Base-by-base conservation (phyloP, 352 stramenopile species). In the Phytophthora melonis region DNA sequence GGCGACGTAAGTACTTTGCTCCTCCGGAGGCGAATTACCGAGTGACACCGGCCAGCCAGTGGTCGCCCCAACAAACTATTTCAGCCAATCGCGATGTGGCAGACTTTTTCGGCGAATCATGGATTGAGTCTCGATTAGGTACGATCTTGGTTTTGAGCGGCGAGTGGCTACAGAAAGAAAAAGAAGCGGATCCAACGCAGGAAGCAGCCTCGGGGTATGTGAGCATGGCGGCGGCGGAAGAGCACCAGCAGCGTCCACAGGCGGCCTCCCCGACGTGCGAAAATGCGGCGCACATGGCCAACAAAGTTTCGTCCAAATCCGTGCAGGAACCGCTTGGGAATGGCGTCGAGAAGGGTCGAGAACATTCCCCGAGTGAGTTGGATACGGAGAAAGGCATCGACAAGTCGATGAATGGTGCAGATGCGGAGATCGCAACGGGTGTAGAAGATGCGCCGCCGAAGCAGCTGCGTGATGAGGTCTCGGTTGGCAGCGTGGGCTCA, bases 161-260 rank as follows among this genome's bases (percentile, higher is more conserved):
- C 18, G 32, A 27, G 62, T 68, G 68, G 68, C 58, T 64, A 54
- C 36, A 21, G 14, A 59, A 43, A 69, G 21, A 50, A 75, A 66
- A 72, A 65, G 50, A 72, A 74, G 49, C 34, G 50, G 23, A 66
- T 70, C 32, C 30, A 36, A 62, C 39, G 16, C 39, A 47, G n/a
- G 19, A 14, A 21, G 58, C 27, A 57, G 65, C 47, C 8, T 49
- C 55, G 13, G 49, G 63, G 58, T 25, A 74, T 77, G 73, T 67
- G 61, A 78, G 41, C 5, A 82, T 78, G 67, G 72, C 59, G 25
- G 56, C 58, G 41, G 50, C 39, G 52, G 72, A 68, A 54, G 49
- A 79, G 39, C 54, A 70, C 7, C 39, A 79, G 4, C 45, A 74
- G n/a, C 63, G 43, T 0, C 23, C 54, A 11, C 39, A 77, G 14